Base-by-base conservation (phyloP, 176 grass and related monocot genomes). In the Poa annua region DNA sequence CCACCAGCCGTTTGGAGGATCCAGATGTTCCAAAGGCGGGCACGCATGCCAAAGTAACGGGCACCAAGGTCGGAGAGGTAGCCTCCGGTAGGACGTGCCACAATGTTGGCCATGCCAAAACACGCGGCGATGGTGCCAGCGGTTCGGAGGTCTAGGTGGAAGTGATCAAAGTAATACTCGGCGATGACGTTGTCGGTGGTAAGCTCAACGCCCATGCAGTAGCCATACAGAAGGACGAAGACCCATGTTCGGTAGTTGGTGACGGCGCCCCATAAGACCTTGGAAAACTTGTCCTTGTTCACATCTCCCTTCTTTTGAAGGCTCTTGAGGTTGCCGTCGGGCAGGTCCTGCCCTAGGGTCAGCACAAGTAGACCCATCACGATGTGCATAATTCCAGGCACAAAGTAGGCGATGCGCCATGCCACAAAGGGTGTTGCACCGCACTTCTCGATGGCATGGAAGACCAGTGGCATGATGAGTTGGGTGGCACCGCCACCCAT, bases 111-210 rank as follows among this genome's bases (percentile, higher is more conserved):
- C 94, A 97, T 97, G 47, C 94, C 94, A 35, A 97, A 97, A 60
- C 87, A 94, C 0, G 94, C 94, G 1, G 92, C 94, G 61, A 97
- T 94, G 62, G 38, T 92, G 38, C 94, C 94, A 4, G 95, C 88
- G 7, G 75, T 82, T 2, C 92, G 90, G 7, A 98, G 90, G 72
- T 95, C 86, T 3, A 98, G 90, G 66, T 93, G 76, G 78, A 98
- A 98, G 7, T 47, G 86, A 54, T 98, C 92, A 60, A 77, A 95
- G 86, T 75, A 90, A 82, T 98, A 98, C 84, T 98, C 92, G 3
- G 92, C 90, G 63, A 98, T 98, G 45, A 98, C 88, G n/a, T 98
- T 98, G 80, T 95, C 90, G 2, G 92, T 98, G 32, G 92, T 98
- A 14, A 95, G 88, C 88, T 98, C 90, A 12, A 98, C 95, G 6